Percentiles rank a stretch among this genome's conserved stretches.
Evolutionary conservation across 2,329 filamentous ascomycete genomes (phyloP).

Genomic region (Stagonosporopsis chrysanthemi): DNA sequence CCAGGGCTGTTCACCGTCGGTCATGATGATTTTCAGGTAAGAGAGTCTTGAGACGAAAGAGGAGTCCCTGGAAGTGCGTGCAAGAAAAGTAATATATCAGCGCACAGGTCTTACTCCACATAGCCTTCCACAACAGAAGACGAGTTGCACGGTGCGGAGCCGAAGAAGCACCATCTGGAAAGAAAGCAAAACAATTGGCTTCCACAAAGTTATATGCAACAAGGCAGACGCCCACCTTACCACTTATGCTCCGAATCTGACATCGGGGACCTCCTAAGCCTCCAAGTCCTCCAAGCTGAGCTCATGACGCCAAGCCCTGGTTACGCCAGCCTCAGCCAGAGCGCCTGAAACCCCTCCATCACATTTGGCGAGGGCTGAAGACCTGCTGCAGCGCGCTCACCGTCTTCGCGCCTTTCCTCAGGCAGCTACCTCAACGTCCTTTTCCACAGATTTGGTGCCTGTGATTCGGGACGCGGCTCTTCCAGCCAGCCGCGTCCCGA

Average conservation of each 20-base stretch:
- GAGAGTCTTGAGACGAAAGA: not conserved
- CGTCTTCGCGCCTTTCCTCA: not conserved
- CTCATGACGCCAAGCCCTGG: not conserved
- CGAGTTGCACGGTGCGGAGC: not conserved
- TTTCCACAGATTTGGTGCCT: conserved; percentile 4
- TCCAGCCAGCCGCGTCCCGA: not conserved
- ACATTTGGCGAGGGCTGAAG: not conserved
- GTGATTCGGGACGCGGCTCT: conserved; percentile 7
- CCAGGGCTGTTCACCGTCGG: conserved; percentile 33
- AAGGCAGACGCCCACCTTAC: conserved; percentile 1
- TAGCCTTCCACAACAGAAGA: not conserved
- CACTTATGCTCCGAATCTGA: conserved; percentile 8
- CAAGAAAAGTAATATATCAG: not conserved
- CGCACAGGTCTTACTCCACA: not conserved
- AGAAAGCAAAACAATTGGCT: not conserved
- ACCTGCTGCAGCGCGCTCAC: not conserved
- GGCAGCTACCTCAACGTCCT: not conserved
- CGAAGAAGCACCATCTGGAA: not conserved
- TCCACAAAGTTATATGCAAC: not conserved
- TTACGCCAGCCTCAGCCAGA: conserved; percentile 2
- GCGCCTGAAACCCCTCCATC: conserved; percentile 1
- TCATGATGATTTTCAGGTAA: not conserved
- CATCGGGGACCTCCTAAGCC: conserved; percentile 1
- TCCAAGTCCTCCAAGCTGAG: conserved; percentile 12
- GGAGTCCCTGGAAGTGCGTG: not conserved